Percentiles rank a stretch among this genome's conserved stretches.
These are phyloP conservation scores for Plasmodium relictum DNA, from an alignment of 169 alveolate species.

Conservation along the genomic window DNA sequence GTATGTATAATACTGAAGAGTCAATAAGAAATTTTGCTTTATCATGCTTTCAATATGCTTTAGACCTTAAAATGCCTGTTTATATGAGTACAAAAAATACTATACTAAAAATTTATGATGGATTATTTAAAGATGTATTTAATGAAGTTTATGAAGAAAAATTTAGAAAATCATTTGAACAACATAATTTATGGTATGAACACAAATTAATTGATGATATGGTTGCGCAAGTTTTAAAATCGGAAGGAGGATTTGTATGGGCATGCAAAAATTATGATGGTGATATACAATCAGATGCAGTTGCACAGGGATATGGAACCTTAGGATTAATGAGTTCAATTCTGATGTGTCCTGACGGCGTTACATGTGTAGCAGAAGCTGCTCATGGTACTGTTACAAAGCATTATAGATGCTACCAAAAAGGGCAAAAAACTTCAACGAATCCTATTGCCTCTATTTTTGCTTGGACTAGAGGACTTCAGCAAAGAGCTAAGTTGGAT, in stretches of 20 bases:
- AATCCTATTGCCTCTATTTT: conserved; percentile 96
- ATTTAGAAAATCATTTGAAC: conserved; percentile 89
- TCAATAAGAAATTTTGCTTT: conserved; percentile 95
- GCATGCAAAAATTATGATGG: conserved; percentile 99
- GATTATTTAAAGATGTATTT: conserved; percentile 95
- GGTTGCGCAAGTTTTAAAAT: conserved; percentile 96
- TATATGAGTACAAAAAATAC: conserved; percentile 95
- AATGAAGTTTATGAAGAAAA: conserved; percentile 90
- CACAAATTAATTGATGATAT: conserved; percentile 97
- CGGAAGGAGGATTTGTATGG: conserved; percentile 98
- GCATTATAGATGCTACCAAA: conserved; percentile 92
- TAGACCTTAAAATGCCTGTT: conserved; percentile 91
- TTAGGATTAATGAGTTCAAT: conserved; percentile 96
- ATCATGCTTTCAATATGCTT: conserved; percentile 93
- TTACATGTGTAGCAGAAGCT: conserved; percentile 94
- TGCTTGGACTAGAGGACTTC: conserved; percentile 97
- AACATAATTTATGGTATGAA: conserved; percentile 91
- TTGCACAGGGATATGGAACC: conserved; percentile 96
- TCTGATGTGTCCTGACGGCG: conserved; percentile 95
- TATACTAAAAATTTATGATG: conserved; percentile 94
- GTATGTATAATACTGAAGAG: conserved; percentile 95
- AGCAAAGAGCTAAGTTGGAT: conserved; percentile 92
- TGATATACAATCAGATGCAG: conserved; percentile 96
- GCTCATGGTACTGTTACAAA: conserved; percentile 98
- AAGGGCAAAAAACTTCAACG: conserved; percentile 94